Base-by-base conservation (phyloP, 805 yeast species). In the Candida patagonica region DNA sequence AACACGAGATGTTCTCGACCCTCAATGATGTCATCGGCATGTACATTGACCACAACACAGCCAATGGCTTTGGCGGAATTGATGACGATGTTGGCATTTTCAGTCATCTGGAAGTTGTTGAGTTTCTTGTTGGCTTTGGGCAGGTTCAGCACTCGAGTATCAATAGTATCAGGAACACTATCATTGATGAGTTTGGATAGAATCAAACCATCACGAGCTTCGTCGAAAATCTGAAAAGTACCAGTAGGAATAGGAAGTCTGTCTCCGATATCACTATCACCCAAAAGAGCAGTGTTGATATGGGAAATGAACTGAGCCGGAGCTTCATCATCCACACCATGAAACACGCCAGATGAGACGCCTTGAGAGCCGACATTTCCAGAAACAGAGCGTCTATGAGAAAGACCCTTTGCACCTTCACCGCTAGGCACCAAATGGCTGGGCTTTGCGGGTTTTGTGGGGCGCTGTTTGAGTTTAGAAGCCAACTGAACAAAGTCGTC, bases 1-100 rank as follows among this genome's bases (percentile, higher is more conserved):
- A 92, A 67, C 46, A 92, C 85, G 60, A 92, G 73, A 63, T 89
- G 97, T 64, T 92, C 98, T 52, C 83, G 85, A 56, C 98, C 98
- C 54, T 88, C 96, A 50, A 87, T 83, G 47, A 92, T 86, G 61
- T 89, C 97, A 60, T 92, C 97, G 9, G 97, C 83, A 53, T 89
- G 97, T 37, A 92, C 97, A 57, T 92, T 92, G 38, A 92, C 97
- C 37, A 92, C 97, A 42, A 92, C 83, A 71, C 96, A 89, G 16
- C 98, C 98, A 64, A 92, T 92, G 39, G 97, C 98, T 66, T 92
- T 92, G 23, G 98, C 98, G 2, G 98, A 92, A 63, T 92, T 92
- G 64, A 92, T 85, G 27, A 92, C 97, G 50, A 92, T 88, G 65
- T 92, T 92, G 40, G 97, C 96, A 63, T 92, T 92, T 66, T 92